Conservation (phyloP, 2,329 filamentous ascomycete genomes). For the Cladophialophora immunda region DNA sequence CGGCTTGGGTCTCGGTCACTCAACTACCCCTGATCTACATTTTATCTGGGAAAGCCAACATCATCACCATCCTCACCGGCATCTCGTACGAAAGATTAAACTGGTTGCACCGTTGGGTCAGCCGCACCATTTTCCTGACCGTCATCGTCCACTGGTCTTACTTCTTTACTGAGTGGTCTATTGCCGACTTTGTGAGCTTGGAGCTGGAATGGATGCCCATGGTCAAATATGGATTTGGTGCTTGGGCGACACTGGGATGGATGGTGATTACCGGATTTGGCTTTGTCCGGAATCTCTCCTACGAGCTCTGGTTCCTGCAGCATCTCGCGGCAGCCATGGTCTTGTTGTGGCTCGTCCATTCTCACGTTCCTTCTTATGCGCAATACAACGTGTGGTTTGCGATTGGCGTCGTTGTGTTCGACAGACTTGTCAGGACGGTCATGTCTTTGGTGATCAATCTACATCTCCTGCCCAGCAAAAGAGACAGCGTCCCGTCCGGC, state of each 20-base stretch:
- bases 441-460: slow-evolving; percentile 29
- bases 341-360: slow-evolving; percentile 55
- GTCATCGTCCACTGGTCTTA: slow-evolving; percentile 65
- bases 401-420: slow-evolving; percentile 35
- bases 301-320: slow-evolving; percentile 64
- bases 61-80: slow-evolving; percentile 59
- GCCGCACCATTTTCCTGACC: slow-evolving; percentile 61
- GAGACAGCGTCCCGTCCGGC: background rate
- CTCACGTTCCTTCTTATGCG: slow-evolving; percentile 37
- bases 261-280: slow-evolving; percentile 60
- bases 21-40: slow-evolving; percentile 66
- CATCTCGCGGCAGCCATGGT: slow-evolving; percentile 61
- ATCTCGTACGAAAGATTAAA: slow-evolving; percentile 61
- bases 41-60: slow-evolving; percentile 65
- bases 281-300: slow-evolving; percentile 58
- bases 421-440: slow-evolving; percentile 30
- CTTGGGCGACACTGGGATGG: slow-evolving; percentile 61
- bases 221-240: slow-evolving; percentile 61
- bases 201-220: slow-evolving; percentile 60
- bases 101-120: slow-evolving; percentile 62
- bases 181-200: slow-evolving; percentile 59
- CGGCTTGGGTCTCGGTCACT: slow-evolving; percentile 61
- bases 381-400: slow-evolving; percentile 39
- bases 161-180: slow-evolving; percentile 62
- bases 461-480: slow-evolving; percentile 21